Conservation (phyloP, 2,329 filamentous ascomycete species). For the Ophiostoma angusticollis region DNA sequence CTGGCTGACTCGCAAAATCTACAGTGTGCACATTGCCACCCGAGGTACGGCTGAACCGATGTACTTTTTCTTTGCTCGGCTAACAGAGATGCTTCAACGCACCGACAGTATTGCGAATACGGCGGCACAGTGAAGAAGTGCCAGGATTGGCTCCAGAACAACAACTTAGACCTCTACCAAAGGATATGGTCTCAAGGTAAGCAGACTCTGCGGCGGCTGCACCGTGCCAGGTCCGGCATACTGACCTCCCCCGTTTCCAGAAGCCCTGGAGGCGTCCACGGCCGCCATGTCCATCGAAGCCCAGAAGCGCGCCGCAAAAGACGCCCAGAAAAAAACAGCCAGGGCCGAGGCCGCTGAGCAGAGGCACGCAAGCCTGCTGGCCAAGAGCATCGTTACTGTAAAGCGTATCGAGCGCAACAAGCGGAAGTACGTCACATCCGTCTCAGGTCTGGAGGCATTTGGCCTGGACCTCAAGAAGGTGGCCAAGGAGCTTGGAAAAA, state of each 20-base stretch:
- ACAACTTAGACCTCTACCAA: slow-evolving; percentile 60
- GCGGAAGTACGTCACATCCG: slow-evolving; percentile 87
- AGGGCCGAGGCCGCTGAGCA: slow-evolving; percentile 82
- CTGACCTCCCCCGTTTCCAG: slow-evolving; percentile 26
- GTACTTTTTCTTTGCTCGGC: neutral
- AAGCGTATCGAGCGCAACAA: slow-evolving; percentile 98
- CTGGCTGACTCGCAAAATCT: slow-evolving; percentile 14
- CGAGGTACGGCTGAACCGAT: slow-evolving; percentile 35
- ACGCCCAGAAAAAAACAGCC: slow-evolving; percentile 91
- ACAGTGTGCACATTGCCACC: slow-evolving; percentile 52
- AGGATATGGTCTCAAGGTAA: slow-evolving; percentile 75
- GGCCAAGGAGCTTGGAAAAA: slow-evolving; percentile 94
- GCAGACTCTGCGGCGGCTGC: slow-evolving; percentile 11
- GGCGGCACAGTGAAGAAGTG: slow-evolving; percentile 94
- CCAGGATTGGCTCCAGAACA: slow-evolving; percentile 80
- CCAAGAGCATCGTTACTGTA: slow-evolving; percentile 72
- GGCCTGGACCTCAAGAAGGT: slow-evolving; percentile 90
- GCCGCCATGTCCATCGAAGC: slow-evolving; percentile 79
- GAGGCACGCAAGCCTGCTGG: slow-evolving; percentile 70
- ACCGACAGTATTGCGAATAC: slow-evolving; percentile 86
- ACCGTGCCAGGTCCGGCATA: slow-evolving; percentile 14
- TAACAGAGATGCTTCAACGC: neutral
- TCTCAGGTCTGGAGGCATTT: slow-evolving; percentile 83
- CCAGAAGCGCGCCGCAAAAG: slow-evolving; percentile 88
- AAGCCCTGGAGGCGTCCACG: slow-evolving; percentile 72